Base-by-base conservation (phyloP, 257 asterid genomes). In the Ilex asprella region DNA sequence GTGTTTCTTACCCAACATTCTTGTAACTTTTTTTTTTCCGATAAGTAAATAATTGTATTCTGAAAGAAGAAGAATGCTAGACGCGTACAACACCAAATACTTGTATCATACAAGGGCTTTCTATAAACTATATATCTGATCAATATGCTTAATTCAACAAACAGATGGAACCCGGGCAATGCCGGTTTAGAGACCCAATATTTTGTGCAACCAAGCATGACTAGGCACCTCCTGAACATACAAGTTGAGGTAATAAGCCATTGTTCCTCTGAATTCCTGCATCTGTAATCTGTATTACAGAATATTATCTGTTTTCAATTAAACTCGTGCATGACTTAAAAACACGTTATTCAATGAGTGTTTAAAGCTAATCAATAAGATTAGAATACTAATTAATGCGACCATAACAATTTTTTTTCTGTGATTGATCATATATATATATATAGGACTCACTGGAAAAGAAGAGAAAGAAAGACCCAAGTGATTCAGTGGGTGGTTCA, bases 101-200 rank as follows among this genome's bases (percentile, higher is more conserved):
- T 21, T 21, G 27, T 21, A 0, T 21, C 27, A 0, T 21, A 21
- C 27, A 21, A 21, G 27, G 27, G 27, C 27, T 54, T 41, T 1
- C 12, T 5, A 6, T 32, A n/a, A 9, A 31, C 9, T 29, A 11
- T 29, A 4, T 2, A 16, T 54, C 0, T 15, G 15, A 43, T 31
- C 7, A 13, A 11, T 16, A 12, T 63, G 39, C 53, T 54, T 35
- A 35, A 8, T 35, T 35, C 41, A 35, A 35, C 49, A 71, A 63
- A 16, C 84, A 90, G 95, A 74, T 83, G 90, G 95, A 77, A 79
- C 58, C 95, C 80, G 1, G 82, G 81, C 75, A 82, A 77, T 67
- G 68, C 70, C 54, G 76, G 69, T 54, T 35, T 56, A 16, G 92
- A 82, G 60, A 61, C 70, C 66, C 92, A 81, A 60, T 82, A 78